phyloP scores from a whole-genome alignment of 257 asterid species.

The Capsicum rhomboideum region DNA sequence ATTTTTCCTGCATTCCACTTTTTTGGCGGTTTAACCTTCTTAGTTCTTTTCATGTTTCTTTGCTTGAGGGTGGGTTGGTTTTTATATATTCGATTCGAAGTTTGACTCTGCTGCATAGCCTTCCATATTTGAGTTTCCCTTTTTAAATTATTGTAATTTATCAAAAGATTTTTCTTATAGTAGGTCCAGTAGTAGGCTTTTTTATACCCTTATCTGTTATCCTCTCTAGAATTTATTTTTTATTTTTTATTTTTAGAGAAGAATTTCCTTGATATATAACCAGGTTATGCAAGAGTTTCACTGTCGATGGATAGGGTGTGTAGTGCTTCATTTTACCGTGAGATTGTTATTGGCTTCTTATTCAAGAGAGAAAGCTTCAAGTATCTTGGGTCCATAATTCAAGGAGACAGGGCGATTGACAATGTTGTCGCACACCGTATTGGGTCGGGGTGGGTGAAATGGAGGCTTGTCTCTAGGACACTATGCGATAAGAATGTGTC shows the following conservation, averaged over 20 bases:
- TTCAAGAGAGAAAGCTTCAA: not conserved
- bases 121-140: not conserved
- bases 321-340: not conserved
- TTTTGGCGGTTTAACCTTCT: not conserved
- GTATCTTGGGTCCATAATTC: not conserved
- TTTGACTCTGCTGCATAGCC: not conserved
- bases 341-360: not conserved
- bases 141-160: not conserved
- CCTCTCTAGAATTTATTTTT: not conserved
- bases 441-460: not conserved
- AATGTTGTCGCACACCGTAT: not conserved
- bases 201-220: not conserved
- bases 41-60: not conserved
- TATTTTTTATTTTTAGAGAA: not conserved
- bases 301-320: not conserved
- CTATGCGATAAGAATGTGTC: not conserved
- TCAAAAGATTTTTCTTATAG: not conserved
- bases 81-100: not conserved
- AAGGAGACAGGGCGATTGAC: not conserved
- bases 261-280: not conserved
- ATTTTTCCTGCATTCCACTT: not conserved
- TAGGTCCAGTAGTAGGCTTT: not conserved
- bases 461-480: not conserved
- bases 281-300: not conserved
- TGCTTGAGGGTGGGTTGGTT: not conserved